Evolutionary conservation across 83 land plant genomes (phyloP), one percentile per base, ranked within the genome.

Genomic region (Thuja plicata): DNA sequence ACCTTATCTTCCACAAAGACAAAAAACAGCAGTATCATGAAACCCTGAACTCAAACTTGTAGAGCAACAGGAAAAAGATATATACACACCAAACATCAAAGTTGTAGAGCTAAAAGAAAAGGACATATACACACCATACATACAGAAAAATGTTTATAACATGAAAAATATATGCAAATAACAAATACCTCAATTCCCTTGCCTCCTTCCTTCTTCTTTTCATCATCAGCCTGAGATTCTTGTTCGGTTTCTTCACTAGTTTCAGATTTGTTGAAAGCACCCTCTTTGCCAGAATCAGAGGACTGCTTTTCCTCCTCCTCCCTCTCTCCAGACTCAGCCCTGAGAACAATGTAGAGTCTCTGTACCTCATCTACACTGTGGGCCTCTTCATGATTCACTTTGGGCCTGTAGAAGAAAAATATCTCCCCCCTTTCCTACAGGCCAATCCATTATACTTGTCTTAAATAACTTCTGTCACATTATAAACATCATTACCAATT

Each of bases 361-460:
- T 96, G 98, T 41, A 96, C 96, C 34, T 96, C 98, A 48, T 92
- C 95, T 1, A 78, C 87, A 78, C 95, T 88, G 87, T 95, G 94
- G 12, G 95, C 95, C 82, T 96, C 93, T 12, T 96, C 98, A 78
- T 35, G 91, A 21, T 88, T 88, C 2, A 97, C 95, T 88, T 96
- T 97, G 8, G 98, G 98, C 89, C 96, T 91, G 88, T 93, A 95
- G 84, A 96, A 96, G 93, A 97, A 95, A 90, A 96, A 97, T 41
- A 97, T 94, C 84, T 97, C 99, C n/a, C 99, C 98, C 86, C 94
- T 90, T 89, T 97, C 99, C 97, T 97, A 90, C 73, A 52, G 16
- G 73, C 48, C 34, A 15, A 40, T 3, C 27, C 12, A 17, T 54
- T 54, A 2, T 15, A 54, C 57, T 54, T 54, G 57, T 10, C 57